These are phyloP conservation scores for Cladosporium sp. DNA, from an alignment of 2,329 filamentous ascomycete species.

Conservation along the genomic window DNA sequence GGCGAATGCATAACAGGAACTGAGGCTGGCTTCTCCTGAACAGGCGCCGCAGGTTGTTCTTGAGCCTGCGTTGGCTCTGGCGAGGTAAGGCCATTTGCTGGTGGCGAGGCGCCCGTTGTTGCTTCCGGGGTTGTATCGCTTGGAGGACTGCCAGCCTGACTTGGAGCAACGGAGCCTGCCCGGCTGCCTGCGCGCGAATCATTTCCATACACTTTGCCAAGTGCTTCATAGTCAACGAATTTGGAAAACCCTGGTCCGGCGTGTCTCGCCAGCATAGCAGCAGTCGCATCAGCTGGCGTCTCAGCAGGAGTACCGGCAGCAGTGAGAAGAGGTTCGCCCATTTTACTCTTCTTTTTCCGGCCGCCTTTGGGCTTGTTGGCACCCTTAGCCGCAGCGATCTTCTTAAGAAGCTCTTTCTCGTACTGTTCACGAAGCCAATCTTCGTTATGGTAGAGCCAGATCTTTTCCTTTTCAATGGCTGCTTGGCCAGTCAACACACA, in stretches of 20 bases:
- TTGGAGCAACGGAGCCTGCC: constrained; percentile 12
- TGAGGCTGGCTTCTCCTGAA: neutral
- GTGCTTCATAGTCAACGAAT: constrained; percentile 44
- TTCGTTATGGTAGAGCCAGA: constrained; percentile 94
- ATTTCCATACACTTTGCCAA: constrained; percentile 39
- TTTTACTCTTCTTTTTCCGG: constrained; percentile 42
- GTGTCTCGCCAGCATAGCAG: constrained; percentile 44
- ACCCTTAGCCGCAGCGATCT: constrained; percentile 54
- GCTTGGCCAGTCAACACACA: constrained; percentile 73
- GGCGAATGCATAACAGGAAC: neutral
- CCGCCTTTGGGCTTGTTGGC: constrained; percentile 32
- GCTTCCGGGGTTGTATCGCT: constrained; percentile 5
- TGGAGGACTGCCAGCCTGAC: constrained; percentile 5
- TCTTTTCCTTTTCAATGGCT: constrained; percentile 75
- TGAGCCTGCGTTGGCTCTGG: constrained; percentile 10
- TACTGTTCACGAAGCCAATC: constrained; percentile 87
- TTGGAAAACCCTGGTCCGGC: constrained; percentile 38
- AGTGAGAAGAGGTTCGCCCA: constrained; percentile 38
- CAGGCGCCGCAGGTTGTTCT: constrained; percentile 8
- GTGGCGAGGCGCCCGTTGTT: constrained; percentile 14
- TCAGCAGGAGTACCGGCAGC: constrained; percentile 39
- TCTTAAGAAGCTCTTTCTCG: constrained; percentile 72
- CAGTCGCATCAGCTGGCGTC: constrained; percentile 42
- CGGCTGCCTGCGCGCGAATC: constrained; percentile 12
- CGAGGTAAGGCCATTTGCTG: constrained; percentile 13